Evolutionary conservation across 768 basidiomycete genomes (phyloP), one percentile per base, ranked within the genome.

Genomic region (Daedaleopsis nitida): DNA sequence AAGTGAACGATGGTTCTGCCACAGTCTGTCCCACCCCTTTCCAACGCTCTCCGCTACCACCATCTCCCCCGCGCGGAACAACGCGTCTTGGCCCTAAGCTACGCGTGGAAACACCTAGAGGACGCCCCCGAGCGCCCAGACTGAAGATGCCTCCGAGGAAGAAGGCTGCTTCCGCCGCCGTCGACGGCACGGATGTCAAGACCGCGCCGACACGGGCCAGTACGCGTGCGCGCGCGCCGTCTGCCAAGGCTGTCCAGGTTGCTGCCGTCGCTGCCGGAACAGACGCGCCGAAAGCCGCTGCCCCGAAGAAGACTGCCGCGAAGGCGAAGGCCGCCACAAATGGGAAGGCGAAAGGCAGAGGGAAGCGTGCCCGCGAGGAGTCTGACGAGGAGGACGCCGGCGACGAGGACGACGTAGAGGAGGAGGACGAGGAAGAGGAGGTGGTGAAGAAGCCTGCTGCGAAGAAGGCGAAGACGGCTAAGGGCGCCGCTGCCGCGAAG

Each of bases 101-200:
- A 32, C 27, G 27, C 27, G 27, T 7, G 27, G 27, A 32, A 32
- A 32, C 27, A 32, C 7, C 3, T 7, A 7, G 27, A 32, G 27
- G 7, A 32, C 27, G 27, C 7, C 4, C 27, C 27, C 27, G 4
- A 32, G 3, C 27, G 27, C 27, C 27, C 27, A 32, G 27, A 32
- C 27, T 34, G 27, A 52, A 23, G 12, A 67, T 67, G 66, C 63
- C 66, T 24, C 63, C 82, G 50, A 74, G 78, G 59, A 82, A 80
- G 69, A 82, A 81, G 72, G 67, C 75, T 42, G 60, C 75, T 37
- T 64, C 72, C 54, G 65, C 71, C 59, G 74, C 68, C 8, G 48
- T 55, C 32, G 57, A 52, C 48, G 43, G 50, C 51, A 56, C 72
- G 52, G 61, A 70, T 23, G 74, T 73, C 9, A 72, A 75, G 21